These are phyloP conservation scores for Arxiozyma telluris DNA, from an alignment of 1,139 yeast genomes.

Conservation along the genomic window DNA sequence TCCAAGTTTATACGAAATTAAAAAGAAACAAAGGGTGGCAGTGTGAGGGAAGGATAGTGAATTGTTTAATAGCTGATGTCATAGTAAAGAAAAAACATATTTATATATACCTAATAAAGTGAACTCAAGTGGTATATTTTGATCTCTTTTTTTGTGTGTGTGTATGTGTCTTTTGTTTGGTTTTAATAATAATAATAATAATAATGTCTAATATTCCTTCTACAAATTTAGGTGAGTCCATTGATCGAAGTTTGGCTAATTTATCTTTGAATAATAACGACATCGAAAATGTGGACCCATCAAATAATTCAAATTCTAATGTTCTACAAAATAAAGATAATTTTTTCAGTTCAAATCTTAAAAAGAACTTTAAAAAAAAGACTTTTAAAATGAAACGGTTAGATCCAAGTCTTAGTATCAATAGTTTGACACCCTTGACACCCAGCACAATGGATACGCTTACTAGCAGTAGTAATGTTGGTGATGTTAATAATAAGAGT, in stretches of 20 bases:
- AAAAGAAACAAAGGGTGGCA: too few relatives aligned
- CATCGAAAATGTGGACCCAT: background rate
- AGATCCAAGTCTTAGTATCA: constrained; percentile 6
- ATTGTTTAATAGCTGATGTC: too few relatives aligned
- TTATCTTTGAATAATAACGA: constrained; percentile 4
- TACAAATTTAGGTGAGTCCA: background rate
- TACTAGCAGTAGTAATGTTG: background rate
- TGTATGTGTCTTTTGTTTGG: too few relatives aligned
- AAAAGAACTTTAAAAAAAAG: constrained; percentile 24
- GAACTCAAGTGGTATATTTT: too few relatives aligned
- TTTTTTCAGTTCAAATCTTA: constrained; percentile 18
- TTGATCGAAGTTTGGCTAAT: constrained; percentile 6
- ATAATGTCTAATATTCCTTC: background rate
- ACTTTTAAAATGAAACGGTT: constrained; percentile 23
- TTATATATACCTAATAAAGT: too few relatives aligned
- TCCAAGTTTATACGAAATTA: too few relatives aligned
- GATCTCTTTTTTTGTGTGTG: too few relatives aligned
- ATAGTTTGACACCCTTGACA: constrained; percentile 3
- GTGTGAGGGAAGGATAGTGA: too few relatives aligned
- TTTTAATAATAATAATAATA: background rate
- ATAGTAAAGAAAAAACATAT: too few relatives aligned
- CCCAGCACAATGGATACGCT: background rate
- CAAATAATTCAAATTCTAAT: constrained; percentile 16
- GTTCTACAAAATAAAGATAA: constrained; percentile 20
- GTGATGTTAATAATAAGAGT: background rate